These are phyloP conservation scores for Pythium diclinum DNA, from an alignment of 352 stramenopile species.

Conservation along the genomic window DNA sequence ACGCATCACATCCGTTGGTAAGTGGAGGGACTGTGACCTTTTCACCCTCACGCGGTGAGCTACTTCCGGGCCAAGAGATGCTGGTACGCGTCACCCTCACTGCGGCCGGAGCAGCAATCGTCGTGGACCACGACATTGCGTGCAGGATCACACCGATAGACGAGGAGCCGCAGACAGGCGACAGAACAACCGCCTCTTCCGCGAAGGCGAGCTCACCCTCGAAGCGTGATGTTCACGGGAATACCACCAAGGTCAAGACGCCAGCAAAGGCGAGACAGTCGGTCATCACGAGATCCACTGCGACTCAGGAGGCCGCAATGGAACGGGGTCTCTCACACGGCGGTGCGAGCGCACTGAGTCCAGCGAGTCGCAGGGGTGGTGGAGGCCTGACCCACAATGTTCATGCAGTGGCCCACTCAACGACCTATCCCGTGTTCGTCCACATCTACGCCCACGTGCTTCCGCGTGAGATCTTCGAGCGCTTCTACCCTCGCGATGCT, in stretches of 20 bases:
- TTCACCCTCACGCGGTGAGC: constrained; percentile 43
- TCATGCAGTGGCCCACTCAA: neutral
- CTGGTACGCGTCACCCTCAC: constrained; percentile 55
- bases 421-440: constrained; percentile 37
- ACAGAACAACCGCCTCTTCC: neutral
- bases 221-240: neutral
- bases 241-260: constrained; percentile 18
- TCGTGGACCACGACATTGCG: constrained; percentile 68
- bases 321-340: neutral
- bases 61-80: constrained; percentile 42
- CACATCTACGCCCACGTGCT: constrained; percentile 61
- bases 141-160: constrained; percentile 35
- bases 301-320: constrained; percentile 44
- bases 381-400: neutral
- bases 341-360: neutral
- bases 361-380: constrained; percentile 1
- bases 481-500: constrained; percentile 37
- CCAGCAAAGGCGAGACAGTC: constrained; percentile 24
- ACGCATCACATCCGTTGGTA: constrained; percentile 51
- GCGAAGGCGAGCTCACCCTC: neutral
- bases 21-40: constrained; percentile 45
- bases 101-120: constrained; percentile 36
- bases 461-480: constrained; percentile 45
- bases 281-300: constrained; percentile 58
- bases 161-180: neutral